phyloP scores from a whole-genome alignment of 2,329 filamentous ascomycete species.

The Shiraia sp. region DNA sequence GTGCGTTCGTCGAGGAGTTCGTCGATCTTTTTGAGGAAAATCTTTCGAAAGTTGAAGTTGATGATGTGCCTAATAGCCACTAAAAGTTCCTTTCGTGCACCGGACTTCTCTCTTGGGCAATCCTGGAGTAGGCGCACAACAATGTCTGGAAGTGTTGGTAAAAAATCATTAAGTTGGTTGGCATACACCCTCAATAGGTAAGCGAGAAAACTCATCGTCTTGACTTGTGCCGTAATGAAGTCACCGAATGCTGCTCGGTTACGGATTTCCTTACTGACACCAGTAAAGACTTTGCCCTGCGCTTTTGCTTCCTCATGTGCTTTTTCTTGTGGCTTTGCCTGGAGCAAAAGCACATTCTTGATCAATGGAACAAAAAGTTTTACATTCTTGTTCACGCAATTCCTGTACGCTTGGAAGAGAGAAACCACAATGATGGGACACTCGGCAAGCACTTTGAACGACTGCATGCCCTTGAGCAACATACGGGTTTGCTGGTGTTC shows the following conservation, averaged over 20 bases:
- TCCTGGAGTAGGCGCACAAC: conserved; percentile 91
- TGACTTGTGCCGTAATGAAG: conserved; percentile 96
- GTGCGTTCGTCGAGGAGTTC: conserved; percentile 93
- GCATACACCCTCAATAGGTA: conserved; percentile 89
- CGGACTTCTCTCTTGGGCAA: conserved; percentile 91
- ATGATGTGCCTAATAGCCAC: conserved; percentile 98
- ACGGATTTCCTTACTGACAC: conserved; percentile 90
- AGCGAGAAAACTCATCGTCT: conserved; percentile 98
- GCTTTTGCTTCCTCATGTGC: conserved; percentile 84
- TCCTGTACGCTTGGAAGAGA: conserved; percentile 90
- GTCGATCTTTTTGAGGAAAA: conserved; percentile 93
- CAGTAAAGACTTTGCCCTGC: conserved; percentile 82
- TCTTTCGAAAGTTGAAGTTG: conserved; percentile 97
- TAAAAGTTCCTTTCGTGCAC: conserved; percentile 88
- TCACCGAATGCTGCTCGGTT: conserved; percentile 94
- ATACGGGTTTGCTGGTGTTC: conserved; percentile 83
- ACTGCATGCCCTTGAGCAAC: conserved; percentile 92
- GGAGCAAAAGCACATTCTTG: conserved; percentile 82
- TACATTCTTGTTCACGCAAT: conserved; percentile 79
- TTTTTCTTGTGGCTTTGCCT: conserved; percentile 90
- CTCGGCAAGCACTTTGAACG: conserved; percentile 96
- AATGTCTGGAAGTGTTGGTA: conserved; percentile 82
- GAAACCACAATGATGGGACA: conserved; percentile 99
- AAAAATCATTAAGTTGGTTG: conserved; percentile 83
- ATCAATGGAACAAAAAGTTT: conserved; percentile 92